A percentile compares a stretch with the other conserved stretches of the same genome.
Conservation (phyloP, 2,329 filamentous ascomycete genomes). For the Lizonia empirigonia region DNA sequence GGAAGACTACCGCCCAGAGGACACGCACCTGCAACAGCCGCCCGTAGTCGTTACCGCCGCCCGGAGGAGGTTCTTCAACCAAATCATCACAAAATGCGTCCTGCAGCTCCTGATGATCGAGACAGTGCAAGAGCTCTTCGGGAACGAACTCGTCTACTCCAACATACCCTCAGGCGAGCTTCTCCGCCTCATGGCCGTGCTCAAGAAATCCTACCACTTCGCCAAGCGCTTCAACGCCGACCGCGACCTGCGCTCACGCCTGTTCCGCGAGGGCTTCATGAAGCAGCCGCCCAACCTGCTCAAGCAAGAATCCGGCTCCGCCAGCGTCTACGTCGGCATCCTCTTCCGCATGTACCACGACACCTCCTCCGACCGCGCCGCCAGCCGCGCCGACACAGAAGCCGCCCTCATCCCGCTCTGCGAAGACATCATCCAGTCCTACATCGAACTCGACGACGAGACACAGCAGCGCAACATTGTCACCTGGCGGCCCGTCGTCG, state of each 20-base stretch:
- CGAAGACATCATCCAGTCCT: slow-evolving; percentile 88
- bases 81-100: slow-evolving; percentile 98
- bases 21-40: slow-evolving; percentile 74
- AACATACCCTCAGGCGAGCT: slow-evolving; percentile 91
- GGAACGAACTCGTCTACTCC: slow-evolving; percentile 91
- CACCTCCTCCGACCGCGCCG: slow-evolving; percentile 78
- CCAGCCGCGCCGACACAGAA: slow-evolving; percentile 82
- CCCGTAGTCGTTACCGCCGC: slow-evolving; percentile 92
- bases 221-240: slow-evolving; percentile 97
- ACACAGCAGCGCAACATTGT: slow-evolving; percentile 96
- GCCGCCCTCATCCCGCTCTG: slow-evolving; percentile 91
- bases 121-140: slow-evolving; percentile 97
- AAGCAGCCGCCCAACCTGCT: slow-evolving; percentile 97
- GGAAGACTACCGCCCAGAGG: slow-evolving; percentile 84
- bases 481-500: slow-evolving; percentile 95
- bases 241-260: slow-evolving; percentile 88
- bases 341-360: slow-evolving; percentile 98
- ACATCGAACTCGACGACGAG: slow-evolving; percentile 87
- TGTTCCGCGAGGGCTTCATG: slow-evolving; percentile 99
- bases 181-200: slow-evolving; percentile 85
- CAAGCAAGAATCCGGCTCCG: slow-evolving; percentile 93
- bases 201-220: slow-evolving; percentile 97
- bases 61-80: slow-evolving; percentile 94
- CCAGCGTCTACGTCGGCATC: slow-evolving; percentile 94
- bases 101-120: slow-evolving; percentile 99